Evolutionary conservation across 352 stramenopile genomes (phyloP), one percentile per base, ranked within the genome.

Genomic region (Phytophthora cactorum): DNA sequence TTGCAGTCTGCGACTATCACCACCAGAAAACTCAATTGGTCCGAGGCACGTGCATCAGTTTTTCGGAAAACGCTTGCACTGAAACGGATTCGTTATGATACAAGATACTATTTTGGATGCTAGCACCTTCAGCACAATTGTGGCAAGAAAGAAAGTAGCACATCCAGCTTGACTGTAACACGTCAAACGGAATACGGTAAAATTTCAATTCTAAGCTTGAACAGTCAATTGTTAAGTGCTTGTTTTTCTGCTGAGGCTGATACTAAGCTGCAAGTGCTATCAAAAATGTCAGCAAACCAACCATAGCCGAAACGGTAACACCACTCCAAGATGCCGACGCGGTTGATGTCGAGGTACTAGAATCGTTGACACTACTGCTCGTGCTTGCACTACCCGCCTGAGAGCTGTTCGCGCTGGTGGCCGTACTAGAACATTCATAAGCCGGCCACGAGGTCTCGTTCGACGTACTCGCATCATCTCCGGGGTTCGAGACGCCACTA

Each of bases 401-500:
- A 22, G 53, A 60, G 29, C 34, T 57, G 46, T 25, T 65, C 9
- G 27, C 10, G 46, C 36, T 68, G 9, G 6, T 50, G 2, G 27
- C 31, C n/a, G 32, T 17, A 27, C 45, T 52, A 1, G 47, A 73
- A 29, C 72, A 79, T 6, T 67, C 39, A 17, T 45, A 76, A 5
- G 27, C 32, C 11, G 22, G 53, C 56, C 56, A 71, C 44, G 46
- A 39, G n/a, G 55, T 51, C 15, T 54, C 10, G n/a, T 68, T 29
- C 10, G 65, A 74, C 29, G 31, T 68, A 22, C 57, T 65, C 8
- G 65, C 29, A 1, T 36, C 51, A 54, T 77, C 60, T 41, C 70
- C 56, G 1, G 70, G 70, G 45, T 77, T 53, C 3, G 70, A 77
- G 5, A 77, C 59, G 11, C 70, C 65, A 3, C 15, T 56, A 3